phyloP scores from a whole-genome alignment of 495 filamentous ascomycete species.

The Podospora comata region DNA sequence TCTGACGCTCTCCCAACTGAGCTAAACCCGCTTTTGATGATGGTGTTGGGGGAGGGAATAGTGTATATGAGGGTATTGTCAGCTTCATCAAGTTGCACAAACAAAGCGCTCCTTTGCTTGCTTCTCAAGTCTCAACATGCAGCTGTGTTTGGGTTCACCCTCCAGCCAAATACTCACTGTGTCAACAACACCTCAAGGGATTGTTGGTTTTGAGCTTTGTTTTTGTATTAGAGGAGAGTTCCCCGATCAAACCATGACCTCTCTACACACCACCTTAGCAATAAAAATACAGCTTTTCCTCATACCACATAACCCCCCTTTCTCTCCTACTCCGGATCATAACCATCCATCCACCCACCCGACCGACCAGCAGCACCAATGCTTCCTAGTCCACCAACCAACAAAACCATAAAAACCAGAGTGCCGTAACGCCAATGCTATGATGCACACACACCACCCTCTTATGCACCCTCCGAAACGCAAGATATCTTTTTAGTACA shows the following conservation, averaged over 20 bases:
- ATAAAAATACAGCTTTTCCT: not conserved
- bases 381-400: slow-evolving; percentile 4
- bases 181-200: too few relatives aligned
- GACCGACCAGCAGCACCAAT: not conserved
- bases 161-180: too few relatives aligned
- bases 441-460: slow-evolving; percentile 21
- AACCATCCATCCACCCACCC: not conserved
- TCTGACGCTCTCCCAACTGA: slow-evolving; percentile 15
- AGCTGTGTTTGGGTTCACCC: not conserved
- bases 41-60: not conserved
- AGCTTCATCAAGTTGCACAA: not conserved
- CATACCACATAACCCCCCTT: not conserved
- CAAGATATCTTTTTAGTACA: not conserved
- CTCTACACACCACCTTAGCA: not conserved
- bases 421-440: slow-evolving; percentile 31
- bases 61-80: not conserved
- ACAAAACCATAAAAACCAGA: slow-evolving; percentile 9
- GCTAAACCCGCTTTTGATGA: slow-evolving; percentile 3
- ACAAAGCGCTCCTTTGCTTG: not conserved
- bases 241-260: not conserved
- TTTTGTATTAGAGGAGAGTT: not conserved
- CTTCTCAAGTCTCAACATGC: not conserved
- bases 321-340: not conserved
- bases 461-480: not conserved
- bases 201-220: not conserved